phyloP scores from a whole-genome alignment of 345 rosid genomes.

The Gossypium anomalum region DNA sequence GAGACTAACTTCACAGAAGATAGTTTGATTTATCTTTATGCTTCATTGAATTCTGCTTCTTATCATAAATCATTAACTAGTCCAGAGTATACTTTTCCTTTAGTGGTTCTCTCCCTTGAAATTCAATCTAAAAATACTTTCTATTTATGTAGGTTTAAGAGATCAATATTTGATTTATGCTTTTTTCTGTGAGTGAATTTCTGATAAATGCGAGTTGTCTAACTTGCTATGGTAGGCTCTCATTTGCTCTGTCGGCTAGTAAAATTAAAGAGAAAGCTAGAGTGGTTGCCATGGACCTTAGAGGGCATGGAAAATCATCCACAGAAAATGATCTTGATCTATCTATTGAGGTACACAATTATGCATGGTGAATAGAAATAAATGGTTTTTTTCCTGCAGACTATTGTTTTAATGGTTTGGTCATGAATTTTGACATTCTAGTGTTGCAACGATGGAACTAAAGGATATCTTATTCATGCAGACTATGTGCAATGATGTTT shows the following conservation, averaged over 20 bases:
- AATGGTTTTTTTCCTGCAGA: not conserved
- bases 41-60: not conserved
- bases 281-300: constrained; percentile 83
- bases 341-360: constrained; percentile 62
- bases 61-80: not conserved
- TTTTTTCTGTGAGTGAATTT: not conserved
- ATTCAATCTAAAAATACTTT: not conserved
- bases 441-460: not conserved
- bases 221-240: constrained; percentile 51
- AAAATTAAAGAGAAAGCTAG: constrained; percentile 86
- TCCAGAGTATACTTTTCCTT: not conserved
- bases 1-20: not conserved
- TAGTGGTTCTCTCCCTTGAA: not conserved
- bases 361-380: not conserved
- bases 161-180: not conserved
- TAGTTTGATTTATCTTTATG: not conserved
- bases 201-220: not conserved
- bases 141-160: not conserved
- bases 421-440: not conserved
- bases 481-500: constrained; percentile 90
- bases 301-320: constrained; percentile 90
- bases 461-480: constrained; percentile 37
- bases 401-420: not conserved
- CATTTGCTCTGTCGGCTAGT: constrained; percentile 71
- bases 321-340: constrained; percentile 77